Evolutionary conservation across 2,329 filamentous ascomycete genomes (phyloP).

Genomic region (Apiospora arundinis): DNA sequence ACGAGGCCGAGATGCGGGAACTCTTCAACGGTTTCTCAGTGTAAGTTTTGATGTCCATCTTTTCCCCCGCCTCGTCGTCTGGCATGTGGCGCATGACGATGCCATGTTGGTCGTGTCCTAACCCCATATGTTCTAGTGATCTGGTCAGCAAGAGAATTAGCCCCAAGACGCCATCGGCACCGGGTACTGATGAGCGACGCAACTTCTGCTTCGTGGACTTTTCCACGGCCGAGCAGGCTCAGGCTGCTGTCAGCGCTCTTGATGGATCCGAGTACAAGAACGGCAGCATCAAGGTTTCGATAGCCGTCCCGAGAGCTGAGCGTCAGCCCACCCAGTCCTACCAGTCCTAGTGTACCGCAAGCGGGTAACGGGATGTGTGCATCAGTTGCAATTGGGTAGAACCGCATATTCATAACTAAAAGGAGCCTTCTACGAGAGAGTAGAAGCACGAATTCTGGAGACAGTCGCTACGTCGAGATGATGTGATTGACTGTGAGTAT

Average conservation of each 20-base stretch:
- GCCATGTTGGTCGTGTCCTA: not conserved
- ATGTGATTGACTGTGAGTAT: slow-evolving; percentile 13
- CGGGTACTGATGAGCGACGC: slow-evolving; percentile 53
- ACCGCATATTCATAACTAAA: slow-evolving; percentile 15
- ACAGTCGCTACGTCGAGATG: slow-evolving; percentile 14
- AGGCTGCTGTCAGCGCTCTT: slow-evolving; percentile 54
- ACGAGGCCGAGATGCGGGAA: slow-evolving; percentile 52
- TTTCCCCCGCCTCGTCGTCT: not conserved
- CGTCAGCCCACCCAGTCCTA: not conserved
- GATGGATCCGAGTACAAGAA: slow-evolving; percentile 39
- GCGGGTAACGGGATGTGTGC: slow-evolving; percentile 12
- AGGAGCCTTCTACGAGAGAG: slow-evolving; percentile 2
- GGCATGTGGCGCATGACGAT: not conserved
- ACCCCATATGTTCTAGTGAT: slow-evolving; percentile 30
- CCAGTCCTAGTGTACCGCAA: slow-evolving; percentile 4
- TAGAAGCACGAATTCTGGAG: slow-evolving; percentile 13
- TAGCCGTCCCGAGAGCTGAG: slow-evolving; percentile 27
- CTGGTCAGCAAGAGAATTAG: slow-evolving; percentile 61
- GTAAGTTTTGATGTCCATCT: slow-evolving; percentile 35
- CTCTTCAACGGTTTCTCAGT: slow-evolving; percentile 55
- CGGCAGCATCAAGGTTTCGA: slow-evolving; percentile 34
- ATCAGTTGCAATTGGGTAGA: not conserved
- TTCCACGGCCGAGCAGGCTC: slow-evolving; percentile 58
- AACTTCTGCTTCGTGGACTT: slow-evolving; percentile 74
- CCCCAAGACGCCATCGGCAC: slow-evolving; percentile 54